Percentiles rank a stretch among this genome's conserved stretches.
phyloP scores from a whole-genome alignment of 495 filamentous ascomycete genomes.

The Acidiella bohemica region DNA sequence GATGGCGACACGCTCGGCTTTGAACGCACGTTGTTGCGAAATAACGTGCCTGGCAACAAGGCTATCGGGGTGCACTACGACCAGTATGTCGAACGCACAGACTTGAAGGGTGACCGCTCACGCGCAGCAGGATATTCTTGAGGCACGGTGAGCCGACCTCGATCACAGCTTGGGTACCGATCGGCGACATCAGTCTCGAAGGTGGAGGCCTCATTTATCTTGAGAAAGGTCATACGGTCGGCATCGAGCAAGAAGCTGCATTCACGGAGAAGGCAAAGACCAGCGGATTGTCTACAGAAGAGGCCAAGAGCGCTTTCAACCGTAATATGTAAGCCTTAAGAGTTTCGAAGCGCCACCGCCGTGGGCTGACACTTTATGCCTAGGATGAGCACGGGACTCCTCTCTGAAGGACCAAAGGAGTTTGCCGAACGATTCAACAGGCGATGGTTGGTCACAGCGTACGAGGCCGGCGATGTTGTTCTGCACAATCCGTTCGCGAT shows the following conservation, averaged over 20 bases:
- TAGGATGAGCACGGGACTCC: slow-evolving; percentile 18
- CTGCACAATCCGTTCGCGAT: slow-evolving; percentile 22
- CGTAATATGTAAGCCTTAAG: slow-evolving; percentile 24
- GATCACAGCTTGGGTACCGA: slow-evolving; percentile 52
- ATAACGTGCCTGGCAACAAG: slow-evolving; percentile 45
- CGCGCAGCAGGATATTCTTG: slow-evolving; percentile 56
- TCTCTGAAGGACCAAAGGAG: slow-evolving; percentile 19
- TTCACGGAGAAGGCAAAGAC: slow-evolving; percentile 21
- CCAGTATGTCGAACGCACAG: too few relatives aligned
- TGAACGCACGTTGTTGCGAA: slow-evolving; percentile 31
- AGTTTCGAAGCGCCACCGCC: too few relatives aligned
- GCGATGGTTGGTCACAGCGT: slow-evolving; percentile 22
- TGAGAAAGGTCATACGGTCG: slow-evolving; percentile 31
- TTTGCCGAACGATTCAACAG: slow-evolving; percentile 15
- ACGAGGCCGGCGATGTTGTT: slow-evolving; percentile 25
- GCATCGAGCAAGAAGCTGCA: slow-evolving; percentile 19
- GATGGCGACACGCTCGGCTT: slow-evolving; percentile 34
- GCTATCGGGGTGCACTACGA: slow-evolving; percentile 55
- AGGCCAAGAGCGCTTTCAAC: slow-evolving; percentile 23
- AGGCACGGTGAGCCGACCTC: slow-evolving; percentile 42
- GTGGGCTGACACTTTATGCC: too few relatives aligned
- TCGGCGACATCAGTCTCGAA: slow-evolving; percentile 43
- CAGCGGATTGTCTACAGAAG: slow-evolving; percentile 18
- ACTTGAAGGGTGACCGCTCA: too few relatives aligned
- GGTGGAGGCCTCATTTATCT: slow-evolving; percentile 52